Percentiles rank a stretch among this genome's conserved stretches.
These are phyloP conservation scores for Solanum rostratum DNA, from an alignment of 257 asterid species.

Conservation along the genomic window DNA sequence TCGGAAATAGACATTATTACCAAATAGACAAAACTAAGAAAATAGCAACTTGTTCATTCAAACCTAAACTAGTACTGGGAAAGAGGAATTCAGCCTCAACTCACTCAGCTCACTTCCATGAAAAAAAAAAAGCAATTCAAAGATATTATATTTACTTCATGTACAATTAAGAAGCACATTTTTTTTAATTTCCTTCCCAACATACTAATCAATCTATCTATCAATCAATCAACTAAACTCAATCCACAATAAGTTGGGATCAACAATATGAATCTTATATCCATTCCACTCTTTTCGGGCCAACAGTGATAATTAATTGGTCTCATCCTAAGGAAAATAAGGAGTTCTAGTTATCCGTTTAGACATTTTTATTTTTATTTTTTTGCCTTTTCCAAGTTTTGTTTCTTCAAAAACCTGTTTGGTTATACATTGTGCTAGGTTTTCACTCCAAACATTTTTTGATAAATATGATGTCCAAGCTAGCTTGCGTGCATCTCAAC, in stretches of 20 bases:
- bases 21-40: neutral
- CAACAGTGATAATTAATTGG: neutral
- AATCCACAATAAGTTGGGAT: neutral
- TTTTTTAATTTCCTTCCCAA: neutral
- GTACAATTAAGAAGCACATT: neutral
- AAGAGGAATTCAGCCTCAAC: neutral
- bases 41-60: neutral
- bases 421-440: neutral
- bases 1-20: neutral
- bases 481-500: fast-evolving
- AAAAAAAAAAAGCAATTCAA: neutral
- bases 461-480: fast-evolving
- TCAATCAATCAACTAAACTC: neutral
- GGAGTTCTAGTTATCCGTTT: neutral
- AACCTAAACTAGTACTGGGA: neutral
- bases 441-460: neutral
- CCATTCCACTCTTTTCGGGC: neutral
- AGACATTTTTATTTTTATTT: fast-evolving
- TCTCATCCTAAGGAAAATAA: neutral
- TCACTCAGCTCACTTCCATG: neutral
- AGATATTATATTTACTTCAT: neutral
- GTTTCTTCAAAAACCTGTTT: neutral
- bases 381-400: neutral
- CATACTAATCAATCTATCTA: neutral
- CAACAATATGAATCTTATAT: neutral